phyloP scores from a whole-genome alignment of 768 basidiomycete species.

The Tylopilus rubrobrunneus region DNA sequence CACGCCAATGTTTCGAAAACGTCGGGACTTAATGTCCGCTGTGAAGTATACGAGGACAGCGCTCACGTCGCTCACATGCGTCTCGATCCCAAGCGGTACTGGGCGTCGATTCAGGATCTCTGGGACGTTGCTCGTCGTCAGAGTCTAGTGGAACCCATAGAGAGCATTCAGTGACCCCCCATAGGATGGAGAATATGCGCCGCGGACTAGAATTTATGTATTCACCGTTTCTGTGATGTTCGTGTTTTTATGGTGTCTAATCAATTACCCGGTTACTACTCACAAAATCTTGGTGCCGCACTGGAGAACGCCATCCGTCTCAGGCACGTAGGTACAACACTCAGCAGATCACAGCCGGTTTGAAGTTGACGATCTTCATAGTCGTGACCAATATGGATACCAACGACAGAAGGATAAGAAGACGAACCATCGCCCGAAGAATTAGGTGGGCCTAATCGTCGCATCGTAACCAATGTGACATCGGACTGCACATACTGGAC shows the following conservation, averaged over 20 bases:
- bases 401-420: neutral
- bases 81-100: constrained; percentile 25
- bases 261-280: neutral
- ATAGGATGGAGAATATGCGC: neutral
- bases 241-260: neutral
- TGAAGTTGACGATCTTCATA: no score
- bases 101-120: constrained; percentile 20
- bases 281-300: neutral
- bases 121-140: constrained; percentile 18
- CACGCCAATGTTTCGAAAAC: constrained; percentile 23
- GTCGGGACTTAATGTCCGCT: constrained; percentile 22
- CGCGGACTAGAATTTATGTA: neutral
- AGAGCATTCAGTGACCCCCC: neutral
- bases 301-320: neutral
- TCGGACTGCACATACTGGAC: neutral
- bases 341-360: no score
- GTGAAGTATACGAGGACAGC: constrained; percentile 34
- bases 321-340: neutral
- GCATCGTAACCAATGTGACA: neutral
- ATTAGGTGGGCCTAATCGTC: neutral
- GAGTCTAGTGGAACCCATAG: neutral
- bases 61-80: constrained; percentile 35
- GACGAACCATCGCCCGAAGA: no score
- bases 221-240: neutral
- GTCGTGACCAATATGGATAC: no score